Base-by-base conservation (phyloP, 257 asterid species). In the Jacaranda mimosifolia region DNA sequence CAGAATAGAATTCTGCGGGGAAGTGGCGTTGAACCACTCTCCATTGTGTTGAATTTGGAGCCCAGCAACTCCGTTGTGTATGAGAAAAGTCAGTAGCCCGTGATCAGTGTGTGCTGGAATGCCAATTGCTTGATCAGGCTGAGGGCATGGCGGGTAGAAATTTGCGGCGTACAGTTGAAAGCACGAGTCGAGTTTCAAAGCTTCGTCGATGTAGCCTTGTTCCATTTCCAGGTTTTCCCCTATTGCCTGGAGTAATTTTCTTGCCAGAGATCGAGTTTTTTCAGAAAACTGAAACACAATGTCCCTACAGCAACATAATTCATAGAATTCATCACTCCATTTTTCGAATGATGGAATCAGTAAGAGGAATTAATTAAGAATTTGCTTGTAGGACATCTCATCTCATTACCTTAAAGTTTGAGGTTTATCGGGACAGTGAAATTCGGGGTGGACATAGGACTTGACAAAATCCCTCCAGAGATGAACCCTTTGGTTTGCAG, bases 61-160 rank as follows among this genome's bases (percentile, higher is more conserved):
- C 38, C 87, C 87, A 43, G 78, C 80, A 18, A 76, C 45, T 40
- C 45, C 45, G 7, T 40, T 40, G 45, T 40, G 45, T 40, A 40
- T 40, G 45, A 40, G 45, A 65, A 84, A 77, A 14, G 87, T 84
- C 48, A 84, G 51, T 2, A 84, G 87, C 15, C 87, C 85, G 6
- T 77, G 81, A 74, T 84, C 87, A 5, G 87, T 80, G 49, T 84
- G 87, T 2, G 85, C 68, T n/a, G 85, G 87, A 74, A 84, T n/a
- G 3, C 85, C 87, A 68, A 80, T 84, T 18, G 87, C 71, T 45
- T 73, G 85, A 52, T 84, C 85, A 3, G 87, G 89, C 43, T 80
- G 72, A 1, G 85, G 87, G 68, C 89, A 85, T 3, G 70, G 81
- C 45, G 89, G 89, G 35, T 85, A 85, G 58, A 48, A 80, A 72